Evolutionary conservation across 768 basidiomycete species (phyloP), one percentile per base, ranked within the genome.

Genomic region (Coprinopsis strossmayeri): DNA sequence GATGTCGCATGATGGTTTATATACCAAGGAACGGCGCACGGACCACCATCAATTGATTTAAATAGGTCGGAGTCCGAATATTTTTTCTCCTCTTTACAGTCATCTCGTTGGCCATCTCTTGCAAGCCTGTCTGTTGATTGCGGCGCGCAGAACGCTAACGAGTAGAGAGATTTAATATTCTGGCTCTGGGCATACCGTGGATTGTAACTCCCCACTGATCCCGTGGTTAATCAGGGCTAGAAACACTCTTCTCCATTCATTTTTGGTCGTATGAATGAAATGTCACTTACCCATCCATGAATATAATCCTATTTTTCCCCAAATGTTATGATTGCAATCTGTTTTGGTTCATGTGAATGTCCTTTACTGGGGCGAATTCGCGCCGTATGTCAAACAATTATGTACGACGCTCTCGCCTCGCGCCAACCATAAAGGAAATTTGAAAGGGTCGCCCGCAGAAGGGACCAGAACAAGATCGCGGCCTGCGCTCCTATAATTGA

Each of bases 161-260:
- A 78, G 79, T 58, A 82, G 71, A 81, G 53, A 45, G 57, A 71
- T 55, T 23, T 38, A 30, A 37, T 47, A 55, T 48, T 62, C 77
- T 72, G 58, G 69, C 69, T 66, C 82, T 85, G 82, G 83, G 83
- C 83, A 82, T 84, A 81, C 74, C 79, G 74, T 77, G 73, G 43
- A 69, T 74, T 73, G 51, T 59, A 56, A n/a, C 53, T 56, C 54
- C 55, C 59, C 55, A 76, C 64, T 65, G 79, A 70, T 71, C 59
- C 66, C 60, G 71, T 71, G 83, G 81, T 73, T 78, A 85, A 86
- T 86, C 83, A 83, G 82, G 68, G 73, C 69, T 69, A 74, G 79
- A 63, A 66, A 83, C 77, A 82, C 52, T 37, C 34, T 47, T 32
- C 15, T 34, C 46, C 3, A 27, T 49, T 20, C 28, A 37, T 41